phyloP scores from a whole-genome alignment of 129 eudicot species.

The carrot (Daucus carota) region DNA sequence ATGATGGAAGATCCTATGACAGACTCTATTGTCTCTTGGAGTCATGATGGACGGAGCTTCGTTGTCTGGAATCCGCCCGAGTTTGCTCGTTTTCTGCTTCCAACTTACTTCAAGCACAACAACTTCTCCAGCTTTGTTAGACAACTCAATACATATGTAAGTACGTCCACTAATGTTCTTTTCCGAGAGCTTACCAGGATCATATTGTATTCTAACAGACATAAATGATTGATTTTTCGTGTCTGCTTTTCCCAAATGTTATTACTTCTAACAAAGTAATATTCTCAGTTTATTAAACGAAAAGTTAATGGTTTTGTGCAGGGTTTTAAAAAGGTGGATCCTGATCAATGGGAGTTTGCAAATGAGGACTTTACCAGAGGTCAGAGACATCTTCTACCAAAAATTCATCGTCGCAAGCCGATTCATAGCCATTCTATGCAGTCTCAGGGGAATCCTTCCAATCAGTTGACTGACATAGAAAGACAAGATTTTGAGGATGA shows the following conservation, averaged over 20 bases:
- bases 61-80: conserved; percentile 82
- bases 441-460: conserved; percentile 29
- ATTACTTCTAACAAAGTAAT: too few species aligned
- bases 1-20: conserved; percentile 69
- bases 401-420: conserved; percentile 74
- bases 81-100: conserved; percentile 70
- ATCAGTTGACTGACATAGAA: conserved; percentile 42
- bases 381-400: conserved; percentile 54
- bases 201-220: too few species aligned
- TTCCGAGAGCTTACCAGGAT: too few species aligned
- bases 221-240: too few species aligned
- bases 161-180: conserved; percentile 14
- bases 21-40: conserved; percentile 67
- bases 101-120: conserved; percentile 81
- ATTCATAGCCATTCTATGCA: conserved; percentile 71
- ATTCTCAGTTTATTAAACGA: background rate
- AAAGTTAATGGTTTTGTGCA: conserved; percentile 15
- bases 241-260: too few species aligned
- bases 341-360: conserved; percentile 87
- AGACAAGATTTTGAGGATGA: conserved; percentile 49
- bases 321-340: conserved; percentile 81
- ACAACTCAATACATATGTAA: conserved; percentile 85
- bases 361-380: conserved; percentile 73
- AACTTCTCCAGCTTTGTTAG: conserved; percentile 88
- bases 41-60: conserved; percentile 58